Evolutionary conservation across 768 basidiomycete genomes (phyloP), one percentile per base, ranked within the genome.

Genomic region (Ramaria sp.): DNA sequence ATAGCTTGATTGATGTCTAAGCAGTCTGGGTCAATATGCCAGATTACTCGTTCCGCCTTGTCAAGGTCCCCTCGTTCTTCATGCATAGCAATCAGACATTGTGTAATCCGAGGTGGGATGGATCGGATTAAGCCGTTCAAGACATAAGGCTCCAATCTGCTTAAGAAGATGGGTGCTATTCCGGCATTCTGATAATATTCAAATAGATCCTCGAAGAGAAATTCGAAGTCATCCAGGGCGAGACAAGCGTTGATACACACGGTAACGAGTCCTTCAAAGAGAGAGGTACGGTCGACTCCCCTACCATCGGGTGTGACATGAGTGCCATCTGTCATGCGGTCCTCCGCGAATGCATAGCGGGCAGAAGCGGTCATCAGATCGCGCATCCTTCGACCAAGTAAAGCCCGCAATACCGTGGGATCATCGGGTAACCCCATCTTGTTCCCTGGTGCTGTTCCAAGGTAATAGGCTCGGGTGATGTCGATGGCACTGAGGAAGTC

Each of bases 1-100:
- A 97, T 86, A 4, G 86, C 85, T 69, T 97, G 95, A 63, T 97
- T 88, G 68, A 97, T 83, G 63, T 99, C 96, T 56, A 99, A 70
- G 61, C 84, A 89, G 1, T 78, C 70, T 0, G 95, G 92, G 61
- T 96, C 89, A 59, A 97, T 90, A 64, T 95, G 90, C 92, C 93
- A 97, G 52, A 99, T 95, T 55, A 97, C 73, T 28, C 81, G 79
- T 66, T 99, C 94, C 1, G 86, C 88, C 3, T 81, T 73, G 48
- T 88, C 86, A 7, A 84, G 81, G 34, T 82, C 78, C 12, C 72
- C 73, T 42, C 81, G 75, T 30, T 81, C 78, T 44, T 85, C 87
- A 61, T 96, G 88, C 41, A 88, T 69, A 1, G 78, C 77, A 48
- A 98, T 77, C 24, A 99, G 71, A 52, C 79, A 76, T 66, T 99